Conservation (phyloP, 805 yeast species). For the Candida taoyuanica region DNA sequence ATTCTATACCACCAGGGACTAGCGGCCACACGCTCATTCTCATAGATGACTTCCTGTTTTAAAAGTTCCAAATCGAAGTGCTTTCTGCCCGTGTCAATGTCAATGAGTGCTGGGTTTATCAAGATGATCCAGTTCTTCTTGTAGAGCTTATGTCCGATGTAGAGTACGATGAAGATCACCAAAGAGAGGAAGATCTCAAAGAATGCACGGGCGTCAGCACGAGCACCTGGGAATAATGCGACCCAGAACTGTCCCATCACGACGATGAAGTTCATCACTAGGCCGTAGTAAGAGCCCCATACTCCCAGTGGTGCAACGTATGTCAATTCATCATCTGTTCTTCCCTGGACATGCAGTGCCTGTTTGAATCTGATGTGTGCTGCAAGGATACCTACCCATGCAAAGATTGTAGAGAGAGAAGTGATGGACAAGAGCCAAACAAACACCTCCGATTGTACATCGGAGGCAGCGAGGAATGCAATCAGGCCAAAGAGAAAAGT, state of each 20-base stretch:
- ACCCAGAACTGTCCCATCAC: conserved; percentile 79
- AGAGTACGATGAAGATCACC: conserved; percentile 55
- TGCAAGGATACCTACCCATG: conserved; percentile 58
- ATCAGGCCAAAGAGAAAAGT: conserved; percentile 52
- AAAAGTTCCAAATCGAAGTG: conserved; percentile 49
- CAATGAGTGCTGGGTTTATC: conserved; percentile 37
- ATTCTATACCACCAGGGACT: conserved; percentile 46
- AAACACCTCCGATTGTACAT: conserved; percentile 49
- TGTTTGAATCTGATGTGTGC: conserved; percentile 60
- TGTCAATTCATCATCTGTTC: conserved; percentile 55
- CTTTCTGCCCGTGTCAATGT: conserved; percentile 39
- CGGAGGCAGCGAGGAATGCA: conserved; percentile 54
- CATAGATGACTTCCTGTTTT: conserved; percentile 50
- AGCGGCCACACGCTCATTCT: conserved; percentile 35
- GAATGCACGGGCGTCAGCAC: conserved; percentile 51
- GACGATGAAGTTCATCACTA: conserved; percentile 51
- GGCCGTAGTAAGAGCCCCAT: conserved; percentile 61
- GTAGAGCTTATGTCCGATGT: conserved; percentile 54
- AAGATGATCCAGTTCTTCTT: conserved; percentile 36
- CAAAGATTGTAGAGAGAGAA: conserved; percentile 55
- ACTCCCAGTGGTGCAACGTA: conserved; percentile 66
- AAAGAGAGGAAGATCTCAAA: conserved; percentile 62
- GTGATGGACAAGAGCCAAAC: conserved; percentile 61
- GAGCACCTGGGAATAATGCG: conserved; percentile 63
- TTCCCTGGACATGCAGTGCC: conserved; percentile 61